Evolutionary conservation across 805 yeast species (phyloP), one percentile per base, ranked within the genome.

Genomic region (Limtongia smithiae): DNA sequence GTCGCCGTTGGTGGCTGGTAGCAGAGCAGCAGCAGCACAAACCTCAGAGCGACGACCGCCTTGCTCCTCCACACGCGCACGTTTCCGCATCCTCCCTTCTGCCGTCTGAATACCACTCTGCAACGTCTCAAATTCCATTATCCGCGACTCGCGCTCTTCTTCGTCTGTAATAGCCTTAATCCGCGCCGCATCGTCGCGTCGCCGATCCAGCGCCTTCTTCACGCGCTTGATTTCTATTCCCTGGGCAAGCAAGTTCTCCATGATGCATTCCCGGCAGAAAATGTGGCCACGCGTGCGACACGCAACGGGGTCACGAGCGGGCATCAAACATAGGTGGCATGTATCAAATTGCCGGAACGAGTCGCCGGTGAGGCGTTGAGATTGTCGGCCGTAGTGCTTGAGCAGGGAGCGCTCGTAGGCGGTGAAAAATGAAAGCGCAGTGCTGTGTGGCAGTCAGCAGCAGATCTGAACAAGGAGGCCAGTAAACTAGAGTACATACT

Each of bases 261-360:
- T 25, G 18, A 56, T 51, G 34, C 60, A 56, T 31, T 51, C 48
- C 12, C 54, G 42, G 41, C 60, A 56, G 27, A 56, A 56, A 8
- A 56, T 37, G 27, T 56, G 60, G 27, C 60, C 60, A 18, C 44
- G 31, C 9, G 37, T 21, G 4, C 54, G 52, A 22, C 60, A 56
- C 15, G 60, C 59, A 3, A 56, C 60, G 11, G 60, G 60, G 33
- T 51, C 57, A 15, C 58, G 42, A 8, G 60, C 59, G 3, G 50
- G 25, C 54, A 51, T 45, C 20, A 56, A 50, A 41, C 60, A 56
- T 8, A 56, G 39, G 32, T 44, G 25, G 34, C 60, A 56, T 12
- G 57, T 46, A 25, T 56, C 60, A 38, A 51, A 48, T 7, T 37
- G 43, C n/a, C 51, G 50, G 37, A 56, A 56, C 12, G 58, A 54